Conservation (phyloP, 768 basidiomycete species). For the Mycena amicta region DNA sequence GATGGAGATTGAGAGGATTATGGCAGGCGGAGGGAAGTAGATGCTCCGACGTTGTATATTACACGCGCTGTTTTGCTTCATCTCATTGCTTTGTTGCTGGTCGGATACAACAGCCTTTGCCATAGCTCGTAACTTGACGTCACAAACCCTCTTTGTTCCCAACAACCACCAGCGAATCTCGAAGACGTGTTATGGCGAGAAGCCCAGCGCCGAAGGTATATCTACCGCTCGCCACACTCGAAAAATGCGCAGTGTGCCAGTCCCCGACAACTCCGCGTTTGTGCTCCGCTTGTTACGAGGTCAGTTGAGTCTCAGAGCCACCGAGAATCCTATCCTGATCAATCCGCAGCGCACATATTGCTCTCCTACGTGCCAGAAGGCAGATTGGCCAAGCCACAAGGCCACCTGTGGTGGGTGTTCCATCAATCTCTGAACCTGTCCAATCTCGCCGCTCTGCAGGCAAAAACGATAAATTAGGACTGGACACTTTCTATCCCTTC, state of each 20-base stretch:
- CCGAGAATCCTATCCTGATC: background rate
- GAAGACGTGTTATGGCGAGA: too few relatives aligned
- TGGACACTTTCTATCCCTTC: conserved; percentile 24
- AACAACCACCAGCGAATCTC: too few relatives aligned
- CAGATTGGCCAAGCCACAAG: conserved; percentile 27
- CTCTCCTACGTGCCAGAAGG: conserved; percentile 25
- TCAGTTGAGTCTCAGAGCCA: background rate
- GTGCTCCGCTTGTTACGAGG: conserved; percentile 25
- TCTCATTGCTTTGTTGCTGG: background rate
- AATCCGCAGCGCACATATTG: conserved; percentile 20
- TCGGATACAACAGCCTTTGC: too few relatives aligned
- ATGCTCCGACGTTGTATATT: background rate
- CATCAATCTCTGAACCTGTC: background rate
- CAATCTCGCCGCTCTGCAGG: conserved; percentile 14
- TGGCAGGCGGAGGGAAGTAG: too few relatives aligned
- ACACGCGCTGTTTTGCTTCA: background rate
- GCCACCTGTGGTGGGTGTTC: conserved; percentile 21
- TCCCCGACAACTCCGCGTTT: conserved; percentile 2
- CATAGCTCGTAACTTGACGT: too few relatives aligned
- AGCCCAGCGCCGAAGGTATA: conserved; percentile 6
- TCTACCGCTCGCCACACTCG: conserved; percentile 22
- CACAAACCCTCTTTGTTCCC: too few relatives aligned
- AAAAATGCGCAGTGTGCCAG: conserved; percentile 19
- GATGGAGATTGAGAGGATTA: conserved; percentile 67
- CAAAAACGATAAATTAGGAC: conserved; percentile 26